A percentile compares a stretch with the other conserved stretches of the same genome.
These are phyloP conservation scores for Stentor coeruleus DNA, from an alignment of 73 alveolate species.

Conservation along the genomic window DNA sequence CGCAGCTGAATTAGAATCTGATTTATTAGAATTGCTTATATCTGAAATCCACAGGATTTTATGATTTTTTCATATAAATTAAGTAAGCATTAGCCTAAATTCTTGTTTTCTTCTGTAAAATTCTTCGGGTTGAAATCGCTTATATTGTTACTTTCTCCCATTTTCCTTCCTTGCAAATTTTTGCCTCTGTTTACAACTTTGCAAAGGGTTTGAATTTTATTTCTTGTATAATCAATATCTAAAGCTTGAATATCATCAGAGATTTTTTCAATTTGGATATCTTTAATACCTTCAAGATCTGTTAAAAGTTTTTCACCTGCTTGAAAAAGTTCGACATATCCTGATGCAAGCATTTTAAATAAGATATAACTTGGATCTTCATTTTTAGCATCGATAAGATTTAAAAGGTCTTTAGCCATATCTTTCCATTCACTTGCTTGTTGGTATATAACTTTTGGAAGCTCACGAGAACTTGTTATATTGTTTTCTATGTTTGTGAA, in stretches of 20 bases:
- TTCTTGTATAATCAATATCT: neutral
- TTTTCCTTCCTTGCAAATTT: no score
- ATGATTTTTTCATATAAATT: no score
- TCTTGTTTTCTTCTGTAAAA: no score
- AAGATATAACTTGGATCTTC: neutral
- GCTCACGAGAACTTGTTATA: neutral
- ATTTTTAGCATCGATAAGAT: neutral
- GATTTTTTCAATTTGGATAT: neutral
- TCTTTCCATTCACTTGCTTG: slow-evolving; percentile 24
- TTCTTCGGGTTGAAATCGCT: no score
- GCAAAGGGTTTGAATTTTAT: neutral
- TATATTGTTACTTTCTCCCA: no score
- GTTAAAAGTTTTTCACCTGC: slow-evolving; percentile 15
- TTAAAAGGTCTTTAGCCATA: neutral
- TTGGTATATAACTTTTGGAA: neutral
- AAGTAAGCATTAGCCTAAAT: no score
- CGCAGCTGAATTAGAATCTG: neutral
- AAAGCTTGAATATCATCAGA: neutral
- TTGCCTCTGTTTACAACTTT: neutral
- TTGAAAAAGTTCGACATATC: neutral
- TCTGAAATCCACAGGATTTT: no score
- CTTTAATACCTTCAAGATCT: slow-evolving; percentile 5
- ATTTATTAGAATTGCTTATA: no score
- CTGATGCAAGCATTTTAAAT: slow-evolving; percentile 5
- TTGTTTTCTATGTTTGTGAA: neutral